Conservation (phyloP, 192 early-diverging fungal species). For the Backusella psychrophila region DNA sequence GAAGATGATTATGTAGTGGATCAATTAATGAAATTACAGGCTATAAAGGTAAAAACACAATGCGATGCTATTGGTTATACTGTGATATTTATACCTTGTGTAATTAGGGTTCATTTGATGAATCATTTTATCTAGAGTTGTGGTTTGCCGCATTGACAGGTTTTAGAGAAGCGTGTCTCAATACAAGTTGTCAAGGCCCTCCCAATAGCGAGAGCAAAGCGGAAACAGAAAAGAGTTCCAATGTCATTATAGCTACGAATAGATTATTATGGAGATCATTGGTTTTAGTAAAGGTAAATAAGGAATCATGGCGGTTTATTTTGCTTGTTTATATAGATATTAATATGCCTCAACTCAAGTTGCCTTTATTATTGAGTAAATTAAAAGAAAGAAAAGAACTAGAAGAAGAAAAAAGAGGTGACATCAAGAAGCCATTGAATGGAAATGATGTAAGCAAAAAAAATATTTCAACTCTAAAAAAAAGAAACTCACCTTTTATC, state of each 20-base stretch:
- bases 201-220: neutral
- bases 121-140: slow-evolving; percentile 41
- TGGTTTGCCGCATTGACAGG: slow-evolving; percentile 43
- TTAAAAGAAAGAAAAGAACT: slow-evolving; percentile 13
- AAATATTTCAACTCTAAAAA: neutral
- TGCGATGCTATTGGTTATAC: neutral
- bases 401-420: neutral
- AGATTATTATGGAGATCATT: slow-evolving; percentile 31
- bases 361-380: slow-evolving; percentile 16
- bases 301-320: neutral
- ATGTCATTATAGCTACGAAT: slow-evolving; percentile 16
- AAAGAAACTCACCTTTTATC: neutral
- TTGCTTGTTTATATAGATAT: neutral
- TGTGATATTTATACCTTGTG: too few species aligned
- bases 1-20: slow-evolving; percentile 33
- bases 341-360: neutral
- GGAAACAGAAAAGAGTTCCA: slow-evolving; percentile 5
- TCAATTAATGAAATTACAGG: slow-evolving; percentile 31
- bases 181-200: slow-evolving; percentile 18
- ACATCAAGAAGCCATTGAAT: neutral
- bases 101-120: slow-evolving; percentile 38
- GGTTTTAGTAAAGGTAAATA: slow-evolving; percentile 35
- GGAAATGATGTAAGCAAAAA: slow-evolving; percentile 16
- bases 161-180: slow-evolving; percentile 36
- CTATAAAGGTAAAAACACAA: slow-evolving; percentile 25